Evolutionary conservation across 176 grass and related monocot genomes (phyloP).

Genomic region (Oryza punctata): DNA sequence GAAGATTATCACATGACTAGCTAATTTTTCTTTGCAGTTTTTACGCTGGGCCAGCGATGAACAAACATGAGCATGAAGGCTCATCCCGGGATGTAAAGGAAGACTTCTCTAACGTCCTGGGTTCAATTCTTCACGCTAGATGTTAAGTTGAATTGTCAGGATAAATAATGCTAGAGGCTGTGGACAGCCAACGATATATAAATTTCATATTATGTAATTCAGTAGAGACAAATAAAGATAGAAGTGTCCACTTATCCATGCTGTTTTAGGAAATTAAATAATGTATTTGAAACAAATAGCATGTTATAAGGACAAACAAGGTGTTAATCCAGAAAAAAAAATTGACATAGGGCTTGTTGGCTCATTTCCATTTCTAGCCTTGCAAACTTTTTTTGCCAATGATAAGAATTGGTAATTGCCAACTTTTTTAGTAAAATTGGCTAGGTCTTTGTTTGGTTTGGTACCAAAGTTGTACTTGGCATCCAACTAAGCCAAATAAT

Average conservation of each 20-base stretch:
- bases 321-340: neutral
- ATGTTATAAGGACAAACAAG: neutral
- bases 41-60: neutral
- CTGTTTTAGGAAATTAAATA: neutral
- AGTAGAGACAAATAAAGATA: neutral
- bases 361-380: neutral
- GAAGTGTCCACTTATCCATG: neutral
- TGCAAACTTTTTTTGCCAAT: neutral
- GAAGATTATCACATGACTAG: neutral
- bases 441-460: neutral
- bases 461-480: neutral
- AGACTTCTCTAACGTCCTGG: neutral
- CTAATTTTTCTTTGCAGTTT: neutral
- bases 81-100: neutral
- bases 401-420: neutral
- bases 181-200: neutral
- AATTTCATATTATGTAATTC: neutral
- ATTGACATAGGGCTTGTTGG: neutral
- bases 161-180: constrained; percentile 17
- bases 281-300: constrained; percentile 4
- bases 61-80: neutral
- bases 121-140: neutral
- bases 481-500: neutral
- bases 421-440: neutral
- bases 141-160: neutral